Conservation (phyloP, 1,284 basidiomycete genomes). For the Pseudozyma hubeiensis region DNA sequence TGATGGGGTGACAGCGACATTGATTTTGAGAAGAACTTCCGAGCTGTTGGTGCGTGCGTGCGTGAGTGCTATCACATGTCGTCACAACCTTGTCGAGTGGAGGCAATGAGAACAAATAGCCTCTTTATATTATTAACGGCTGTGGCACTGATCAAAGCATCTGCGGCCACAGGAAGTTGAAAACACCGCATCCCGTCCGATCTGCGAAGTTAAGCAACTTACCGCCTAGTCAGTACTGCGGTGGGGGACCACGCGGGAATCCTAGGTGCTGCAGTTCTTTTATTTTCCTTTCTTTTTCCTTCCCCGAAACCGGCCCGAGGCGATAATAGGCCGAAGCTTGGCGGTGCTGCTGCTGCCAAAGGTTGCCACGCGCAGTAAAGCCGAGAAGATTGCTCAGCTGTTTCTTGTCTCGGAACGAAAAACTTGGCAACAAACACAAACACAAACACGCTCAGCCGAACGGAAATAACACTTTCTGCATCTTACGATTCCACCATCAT, state of each 20-base stretch:
- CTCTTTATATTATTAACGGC: neutral
- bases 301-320: neutral
- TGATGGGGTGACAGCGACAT: no score
- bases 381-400: no score
- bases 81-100: no score
- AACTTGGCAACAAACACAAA: no score
- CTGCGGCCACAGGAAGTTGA: constrained; percentile 82
- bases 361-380: no score
- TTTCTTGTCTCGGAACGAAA: neutral
- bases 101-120: neutral
- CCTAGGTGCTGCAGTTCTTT: constrained; percentile 81
- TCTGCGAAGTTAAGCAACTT: constrained; percentile 83
- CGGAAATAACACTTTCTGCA: neutral
- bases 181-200: constrained; percentile 84
- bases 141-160: constrained; percentile 66
- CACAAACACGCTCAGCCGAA: constrained; percentile 2
- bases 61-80: neutral
- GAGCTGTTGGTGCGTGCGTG: neutral
- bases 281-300: constrained; percentile 6
- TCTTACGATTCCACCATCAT: constrained; percentile 9
- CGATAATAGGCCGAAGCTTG: no score
- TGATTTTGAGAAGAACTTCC: no score
- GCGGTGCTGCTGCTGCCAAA: no score
- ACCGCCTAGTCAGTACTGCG: constrained; percentile 84
- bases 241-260: constrained; percentile 86